Evolutionary conservation across 2,329 filamentous ascomycete genomes (phyloP).

Genomic region (Eutypa lata): DNA sequence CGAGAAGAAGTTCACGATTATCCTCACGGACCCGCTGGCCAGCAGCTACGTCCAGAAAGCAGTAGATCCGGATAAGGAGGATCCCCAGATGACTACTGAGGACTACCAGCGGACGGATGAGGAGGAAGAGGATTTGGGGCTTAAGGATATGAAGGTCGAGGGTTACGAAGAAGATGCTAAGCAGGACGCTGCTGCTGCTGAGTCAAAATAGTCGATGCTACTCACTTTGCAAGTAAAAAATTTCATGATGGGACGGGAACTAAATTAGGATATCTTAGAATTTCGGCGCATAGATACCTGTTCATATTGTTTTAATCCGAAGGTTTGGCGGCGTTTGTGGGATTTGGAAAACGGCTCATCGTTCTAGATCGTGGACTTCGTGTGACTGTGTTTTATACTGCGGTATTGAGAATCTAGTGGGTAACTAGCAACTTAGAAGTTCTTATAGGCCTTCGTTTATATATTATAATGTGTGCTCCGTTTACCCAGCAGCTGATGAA

Average conservation of each 20-base stretch:
- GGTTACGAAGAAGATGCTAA: conserved; percentile 64
- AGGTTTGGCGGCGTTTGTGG: background rate
- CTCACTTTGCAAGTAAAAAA: background rate
- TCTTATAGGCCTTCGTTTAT: too few relatives aligned
- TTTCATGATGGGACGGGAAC: background rate
- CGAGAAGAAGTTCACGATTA: conserved; percentile 74
- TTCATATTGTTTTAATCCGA: conserved; percentile 1
- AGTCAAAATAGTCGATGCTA: background rate
- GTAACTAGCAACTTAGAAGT: too few relatives aligned
- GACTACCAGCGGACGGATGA: conserved; percentile 85
- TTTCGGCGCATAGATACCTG: conserved; percentile 17
- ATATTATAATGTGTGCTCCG: too few relatives aligned
- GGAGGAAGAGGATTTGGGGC: conserved; percentile 88
- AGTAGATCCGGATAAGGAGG: conserved; percentile 65
- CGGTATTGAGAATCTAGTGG: too few relatives aligned
- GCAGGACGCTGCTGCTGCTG: conserved; percentile 3
- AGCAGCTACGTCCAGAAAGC: conserved; percentile 93
- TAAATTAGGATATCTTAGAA: background rate
- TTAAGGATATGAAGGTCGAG: conserved; percentile 91
- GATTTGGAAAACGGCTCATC: too few relatives aligned
- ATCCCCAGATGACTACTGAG: conserved; percentile 77
- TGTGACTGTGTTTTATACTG: too few relatives aligned
- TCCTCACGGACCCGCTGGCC: conserved; percentile 84
- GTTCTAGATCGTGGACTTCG: too few relatives aligned
- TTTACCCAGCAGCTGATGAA: too few relatives aligned